These are phyloP conservation scores for Penicillium goetzii DNA, from an alignment of 495 filamentous ascomycete genomes.

Conservation along the genomic window DNA sequence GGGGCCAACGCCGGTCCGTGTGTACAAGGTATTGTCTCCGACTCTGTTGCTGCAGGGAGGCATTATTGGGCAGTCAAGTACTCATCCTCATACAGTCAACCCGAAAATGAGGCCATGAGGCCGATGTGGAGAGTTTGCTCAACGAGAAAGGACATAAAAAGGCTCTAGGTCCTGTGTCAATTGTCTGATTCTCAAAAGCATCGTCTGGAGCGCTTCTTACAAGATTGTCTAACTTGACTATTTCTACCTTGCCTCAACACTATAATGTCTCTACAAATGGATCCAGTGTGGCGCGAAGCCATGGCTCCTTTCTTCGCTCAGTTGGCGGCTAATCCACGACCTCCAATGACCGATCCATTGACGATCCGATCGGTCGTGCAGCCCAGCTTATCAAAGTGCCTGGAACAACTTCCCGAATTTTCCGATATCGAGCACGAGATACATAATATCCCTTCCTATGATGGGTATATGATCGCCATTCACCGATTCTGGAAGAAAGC, in stretches of 20 bases:
- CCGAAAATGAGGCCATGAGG: not conserved
- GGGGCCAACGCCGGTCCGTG: not conserved
- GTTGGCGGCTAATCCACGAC: not conserved
- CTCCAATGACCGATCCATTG: constrained; percentile 16
- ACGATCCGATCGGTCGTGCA: constrained; percentile 9
- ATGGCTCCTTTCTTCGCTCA: constrained; percentile 12
- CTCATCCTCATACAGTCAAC: not conserved
- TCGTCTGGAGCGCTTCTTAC: not conserved
- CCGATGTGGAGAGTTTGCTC: not conserved
- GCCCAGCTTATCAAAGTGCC: not conserved
- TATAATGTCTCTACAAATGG: constrained; percentile 21
- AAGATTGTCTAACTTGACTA: not conserved
- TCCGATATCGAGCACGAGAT: constrained; percentile 21
- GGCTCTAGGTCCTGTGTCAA: not conserved
- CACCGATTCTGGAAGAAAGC: constrained; percentile 17
- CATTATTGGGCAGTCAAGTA: too few relatives aligned
- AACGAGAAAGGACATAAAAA: not conserved
- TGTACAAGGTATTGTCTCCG: not conserved
- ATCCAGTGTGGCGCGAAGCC: constrained; percentile 19
- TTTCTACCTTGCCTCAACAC: too few relatives aligned
- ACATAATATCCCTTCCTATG: constrained; percentile 22
- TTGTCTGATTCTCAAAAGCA: not conserved
- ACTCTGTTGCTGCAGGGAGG: not conserved
- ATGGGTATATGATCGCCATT: constrained; percentile 20
- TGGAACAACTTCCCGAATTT: constrained; percentile 13